A percentile compares a stretch with the other conserved stretches of the same genome.
These are phyloP conservation scores for Tetradesmus obliquus DNA, from an alignment of 139 green algal genomes.

Conservation along the genomic window DNA sequence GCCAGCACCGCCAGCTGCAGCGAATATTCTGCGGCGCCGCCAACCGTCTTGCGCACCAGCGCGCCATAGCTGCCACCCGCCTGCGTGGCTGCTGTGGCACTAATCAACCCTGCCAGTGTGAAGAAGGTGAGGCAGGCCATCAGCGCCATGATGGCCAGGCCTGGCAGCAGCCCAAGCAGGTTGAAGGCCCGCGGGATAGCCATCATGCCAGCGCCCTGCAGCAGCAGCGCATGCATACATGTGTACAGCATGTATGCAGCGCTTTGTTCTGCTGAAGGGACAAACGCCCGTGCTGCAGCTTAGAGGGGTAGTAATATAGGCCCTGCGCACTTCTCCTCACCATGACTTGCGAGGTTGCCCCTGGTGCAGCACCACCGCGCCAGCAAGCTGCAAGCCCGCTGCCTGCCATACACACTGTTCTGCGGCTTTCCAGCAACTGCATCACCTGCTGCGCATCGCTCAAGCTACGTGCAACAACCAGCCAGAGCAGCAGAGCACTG, in stretches of 20 bases:
- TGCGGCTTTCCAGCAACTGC: no score
- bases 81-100: conserved; percentile 14
- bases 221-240: background rate
- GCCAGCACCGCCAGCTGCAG: conserved; percentile 30
- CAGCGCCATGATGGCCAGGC: background rate
- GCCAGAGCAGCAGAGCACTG: no score
- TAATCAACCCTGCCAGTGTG: conserved; percentile 13
- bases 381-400: no score
- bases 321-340: no score
- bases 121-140: conserved; percentile 35
- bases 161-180: conserved; percentile 30
- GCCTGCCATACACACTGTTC: no score
- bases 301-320: no score
- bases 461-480: no score
- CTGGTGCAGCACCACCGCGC: no score
- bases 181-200: conserved; percentile 43
- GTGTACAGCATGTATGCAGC: background rate
- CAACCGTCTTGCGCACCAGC: conserved; percentile 20
- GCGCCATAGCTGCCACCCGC: conserved; percentile 35
- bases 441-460: background rate
- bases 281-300: no score
- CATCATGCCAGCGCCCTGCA: conserved; percentile 50
- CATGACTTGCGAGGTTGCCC: no score
- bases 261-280: no score
- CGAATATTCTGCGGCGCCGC: background rate